Evolutionary conservation across 306 rosid species (phyloP), one percentile per base, ranked within the genome.

Genomic region (Medicago arabica): DNA sequence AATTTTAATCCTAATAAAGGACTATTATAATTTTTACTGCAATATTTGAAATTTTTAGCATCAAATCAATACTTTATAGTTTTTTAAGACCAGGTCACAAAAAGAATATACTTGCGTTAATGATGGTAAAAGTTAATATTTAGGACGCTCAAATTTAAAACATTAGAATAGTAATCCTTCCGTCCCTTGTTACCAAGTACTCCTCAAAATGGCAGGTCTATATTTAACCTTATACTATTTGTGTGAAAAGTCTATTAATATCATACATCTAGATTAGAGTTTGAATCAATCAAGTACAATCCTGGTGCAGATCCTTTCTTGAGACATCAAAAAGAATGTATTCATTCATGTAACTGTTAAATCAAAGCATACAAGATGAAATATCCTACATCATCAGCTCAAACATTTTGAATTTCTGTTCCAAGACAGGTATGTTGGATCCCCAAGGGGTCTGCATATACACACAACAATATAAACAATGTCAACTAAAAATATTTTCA

Each of bases 381-480:
- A 62, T n/a, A 8, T 75, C 60, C 62, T 43, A 61, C 55, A 66
- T 66, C 80, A 60, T 39, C 34, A 1, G 13, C 75, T 79, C 74
- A 85, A n/a, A 23, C 43, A 53, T 78, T 80, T 82, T 19, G 87
- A 80, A 72, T 75, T 66, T 82, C 51, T 89, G 87, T 93, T 91
- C 98, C 98, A 93, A 58, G 97, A 89, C 86, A 91, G 84, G 87
- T 85, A 93, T 31, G 96, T 83, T 60, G 96, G 92, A 82, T 93
- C 98, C 40, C 93, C 97, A 71, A 91, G 93, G 49, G 97, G 91
- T 87, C 98, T 93, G 96, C 93, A 83, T 39, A 16, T 68, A 77
- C 39, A 79, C 38, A 58, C 83, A 67, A 2, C 79, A 83, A 76
- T 6, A 47, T 28, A 47, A 47, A 28, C 61, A 78, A 58, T 53